These are phyloP conservation scores for Leccinellum luteum DNA, from an alignment of 768 basidiomycete genomes.

Conservation along the genomic window DNA sequence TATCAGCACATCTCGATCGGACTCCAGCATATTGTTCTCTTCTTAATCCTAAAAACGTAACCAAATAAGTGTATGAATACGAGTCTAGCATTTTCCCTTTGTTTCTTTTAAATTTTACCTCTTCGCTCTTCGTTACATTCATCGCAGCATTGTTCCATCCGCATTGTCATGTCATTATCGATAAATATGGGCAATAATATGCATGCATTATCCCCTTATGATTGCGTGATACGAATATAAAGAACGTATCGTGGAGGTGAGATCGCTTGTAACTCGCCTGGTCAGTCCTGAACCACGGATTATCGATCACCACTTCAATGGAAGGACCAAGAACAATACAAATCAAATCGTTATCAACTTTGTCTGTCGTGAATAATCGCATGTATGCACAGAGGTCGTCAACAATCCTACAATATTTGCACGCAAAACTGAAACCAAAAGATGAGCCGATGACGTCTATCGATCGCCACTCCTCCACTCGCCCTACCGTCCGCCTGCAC, in stretches of 20 bases:
- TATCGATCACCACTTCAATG: background rate
- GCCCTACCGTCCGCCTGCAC: background rate
- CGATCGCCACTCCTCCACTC: background rate
- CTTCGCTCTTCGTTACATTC: background rate
- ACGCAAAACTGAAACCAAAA: background rate
- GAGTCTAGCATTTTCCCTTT: background rate
- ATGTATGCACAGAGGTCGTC: background rate
- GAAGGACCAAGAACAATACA: background rate
- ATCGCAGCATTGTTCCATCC: background rate
- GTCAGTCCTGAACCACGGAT: background rate
- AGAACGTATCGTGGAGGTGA: background rate
- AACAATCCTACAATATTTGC: background rate
- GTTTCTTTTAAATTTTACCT: background rate
- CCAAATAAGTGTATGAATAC: slow-evolving; percentile 25
- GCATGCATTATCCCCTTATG: slow-evolving; percentile 6
- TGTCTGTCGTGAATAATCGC: background rate
- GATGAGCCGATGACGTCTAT: background rate
- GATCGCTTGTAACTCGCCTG: background rate
- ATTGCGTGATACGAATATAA: background rate
- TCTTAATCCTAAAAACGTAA: slow-evolving; percentile 3
- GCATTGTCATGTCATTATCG: slow-evolving; percentile 17
- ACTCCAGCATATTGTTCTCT: background rate
- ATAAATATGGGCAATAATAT: slow-evolving; percentile 23
- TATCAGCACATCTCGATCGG: slow-evolving; percentile 2
- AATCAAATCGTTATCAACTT: background rate